Conservation (phyloP, 768 basidiomycete species). For the Leccinum imitatum region DNA sequence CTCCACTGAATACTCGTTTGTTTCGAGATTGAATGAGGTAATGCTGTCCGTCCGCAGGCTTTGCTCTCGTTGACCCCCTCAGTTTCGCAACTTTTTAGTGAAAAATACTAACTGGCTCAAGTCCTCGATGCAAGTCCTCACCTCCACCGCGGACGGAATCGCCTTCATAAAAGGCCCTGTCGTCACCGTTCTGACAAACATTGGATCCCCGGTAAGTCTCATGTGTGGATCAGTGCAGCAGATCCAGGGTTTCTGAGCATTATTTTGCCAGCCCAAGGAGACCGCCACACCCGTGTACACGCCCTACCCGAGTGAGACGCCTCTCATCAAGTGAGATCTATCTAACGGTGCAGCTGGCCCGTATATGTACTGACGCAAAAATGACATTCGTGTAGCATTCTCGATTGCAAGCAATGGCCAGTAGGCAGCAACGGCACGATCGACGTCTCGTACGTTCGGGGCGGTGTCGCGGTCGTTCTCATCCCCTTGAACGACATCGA, state of each 20-base stretch:
- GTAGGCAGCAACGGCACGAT: conserved; percentile 67
- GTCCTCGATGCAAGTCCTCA: conserved; percentile 51
- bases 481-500: conserved; percentile 35
- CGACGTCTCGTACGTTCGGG: conserved; percentile 59
- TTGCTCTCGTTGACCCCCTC: background rate
- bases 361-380: background rate
- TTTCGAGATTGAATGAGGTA: conserved; percentile 28
- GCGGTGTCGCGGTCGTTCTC: conserved; percentile 50
- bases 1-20: conserved; percentile 56
- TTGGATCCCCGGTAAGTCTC: conserved; percentile 62
- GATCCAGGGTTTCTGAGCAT: background rate
- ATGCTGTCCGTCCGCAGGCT: background rate
- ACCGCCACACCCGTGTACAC: conserved; percentile 57
- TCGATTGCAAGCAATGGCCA: conserved; percentile 65
- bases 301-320: conserved; percentile 46
- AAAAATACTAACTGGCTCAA: conserved; percentile 51
- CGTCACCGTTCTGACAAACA: conserved; percentile 63
- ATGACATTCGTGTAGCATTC: conserved; percentile 40
- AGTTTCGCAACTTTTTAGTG: conserved; percentile 34
- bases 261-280: conserved; percentile 46
- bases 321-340: conserved; percentile 54
- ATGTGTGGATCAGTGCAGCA: background rate
- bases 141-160: conserved; percentile 47
- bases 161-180: conserved; percentile 65
- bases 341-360: background rate